A percentile compares a stretch with the other conserved stretches of the same genome.
Conservation (phyloP, 345 rosid genomes). For the Syzygium jambos region DNA sequence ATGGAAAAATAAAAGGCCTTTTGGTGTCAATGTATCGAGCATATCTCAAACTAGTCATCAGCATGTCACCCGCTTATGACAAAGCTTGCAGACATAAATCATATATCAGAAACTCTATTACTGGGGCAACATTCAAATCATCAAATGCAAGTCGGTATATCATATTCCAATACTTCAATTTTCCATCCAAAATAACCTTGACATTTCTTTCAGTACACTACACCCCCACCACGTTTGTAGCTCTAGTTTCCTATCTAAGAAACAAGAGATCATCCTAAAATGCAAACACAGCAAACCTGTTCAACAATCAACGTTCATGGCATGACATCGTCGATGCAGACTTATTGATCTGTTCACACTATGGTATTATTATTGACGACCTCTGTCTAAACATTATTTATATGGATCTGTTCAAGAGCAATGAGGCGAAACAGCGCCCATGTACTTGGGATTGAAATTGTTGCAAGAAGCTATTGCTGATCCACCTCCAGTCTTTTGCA, state of each 20-base stretch:
- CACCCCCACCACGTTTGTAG: not conserved
- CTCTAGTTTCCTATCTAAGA: not conserved
- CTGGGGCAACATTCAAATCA: not conserved
- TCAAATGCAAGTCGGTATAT: not conserved
- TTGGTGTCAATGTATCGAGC: not conserved
- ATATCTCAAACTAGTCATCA: not conserved
- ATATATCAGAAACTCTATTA: not conserved
- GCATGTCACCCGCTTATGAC: not conserved
- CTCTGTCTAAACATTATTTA: not conserved
- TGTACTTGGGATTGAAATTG: slow-evolving; percentile 26
- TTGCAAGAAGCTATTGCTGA: slow-evolving; percentile 39
- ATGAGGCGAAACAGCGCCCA: slow-evolving; percentile 44
- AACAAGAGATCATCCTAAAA: not conserved
- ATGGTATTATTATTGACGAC: not conserved
- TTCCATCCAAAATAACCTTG: not conserved
- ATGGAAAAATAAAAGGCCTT: not conserved
- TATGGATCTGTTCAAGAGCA: slow-evolving; percentile 9
- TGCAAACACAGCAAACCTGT: not conserved
- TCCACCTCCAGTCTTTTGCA: slow-evolving; percentile 18
- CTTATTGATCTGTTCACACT: not conserved
- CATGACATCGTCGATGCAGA: not conserved
- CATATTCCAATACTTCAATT: not conserved
- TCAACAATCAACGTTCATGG: not conserved
- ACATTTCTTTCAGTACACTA: not conserved
- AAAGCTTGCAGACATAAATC: not conserved